phyloP scores from a whole-genome alignment of 177 flowering plant genomes.

The Vitis hybrid region DNA sequence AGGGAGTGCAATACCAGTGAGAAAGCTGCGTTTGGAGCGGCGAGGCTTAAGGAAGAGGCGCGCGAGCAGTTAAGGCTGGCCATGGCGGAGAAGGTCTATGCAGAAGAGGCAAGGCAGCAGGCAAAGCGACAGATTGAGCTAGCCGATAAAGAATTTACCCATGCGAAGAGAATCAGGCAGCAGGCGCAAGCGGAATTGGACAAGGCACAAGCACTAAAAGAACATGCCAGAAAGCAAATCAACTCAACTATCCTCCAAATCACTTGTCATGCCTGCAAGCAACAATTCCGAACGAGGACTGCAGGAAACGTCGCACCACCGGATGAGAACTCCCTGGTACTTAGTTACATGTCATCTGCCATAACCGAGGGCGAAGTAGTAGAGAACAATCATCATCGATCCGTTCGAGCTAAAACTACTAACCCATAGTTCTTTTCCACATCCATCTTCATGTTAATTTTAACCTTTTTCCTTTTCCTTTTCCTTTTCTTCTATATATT shows the following conservation, averaged over 20 bases:
- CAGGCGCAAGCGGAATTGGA: constrained; percentile 64
- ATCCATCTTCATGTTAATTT: background rate
- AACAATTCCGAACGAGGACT: constrained; percentile 40
- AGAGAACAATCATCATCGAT: constrained; percentile 29
- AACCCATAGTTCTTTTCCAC: constrained; percentile 4
- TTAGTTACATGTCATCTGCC: constrained; percentile 53
- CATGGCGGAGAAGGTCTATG: constrained; percentile 50
- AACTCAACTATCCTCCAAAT: constrained; percentile 56
- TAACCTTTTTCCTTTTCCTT: background rate
- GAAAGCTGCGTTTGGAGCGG: constrained; percentile 11
- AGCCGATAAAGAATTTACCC: constrained; percentile 64
- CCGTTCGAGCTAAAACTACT: constrained; percentile 14
- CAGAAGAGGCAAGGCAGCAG: constrained; percentile 57
- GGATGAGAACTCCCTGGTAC: constrained; percentile 40
- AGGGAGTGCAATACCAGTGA: constrained; percentile 6
- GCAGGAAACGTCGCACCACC: constrained; percentile 11
- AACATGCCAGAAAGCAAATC: constrained; percentile 51
- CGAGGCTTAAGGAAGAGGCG: constrained; percentile 41
- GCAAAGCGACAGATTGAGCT: constrained; percentile 60
- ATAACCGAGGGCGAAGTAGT: constrained; percentile 48
- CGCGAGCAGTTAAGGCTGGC: constrained; percentile 50
- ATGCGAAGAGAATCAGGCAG: constrained; percentile 64
- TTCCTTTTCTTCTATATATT: background rate
- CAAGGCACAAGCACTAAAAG: constrained; percentile 52
- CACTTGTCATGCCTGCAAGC: constrained; percentile 70